Percentiles rank a stretch among this genome's conserved stretches.
Conservation (phyloP, 192 early-diverging fungal genomes). For the Backusella westeae region DNA sequence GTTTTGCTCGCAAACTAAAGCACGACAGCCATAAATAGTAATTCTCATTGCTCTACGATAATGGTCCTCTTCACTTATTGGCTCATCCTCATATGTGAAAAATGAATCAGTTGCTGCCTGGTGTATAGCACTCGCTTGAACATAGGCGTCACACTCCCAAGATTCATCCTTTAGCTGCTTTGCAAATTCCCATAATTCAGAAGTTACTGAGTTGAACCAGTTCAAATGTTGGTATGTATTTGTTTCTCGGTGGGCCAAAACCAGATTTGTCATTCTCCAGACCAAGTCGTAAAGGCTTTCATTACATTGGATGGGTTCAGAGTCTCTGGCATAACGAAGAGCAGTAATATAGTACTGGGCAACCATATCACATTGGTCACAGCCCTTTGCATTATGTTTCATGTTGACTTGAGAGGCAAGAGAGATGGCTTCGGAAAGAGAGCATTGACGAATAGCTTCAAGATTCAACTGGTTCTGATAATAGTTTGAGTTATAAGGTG, state of each 20-base stretch:
- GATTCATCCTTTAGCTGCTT: slow-evolving; percentile 15
- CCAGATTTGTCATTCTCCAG: background rate
- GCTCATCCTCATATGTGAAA: background rate
- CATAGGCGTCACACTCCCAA: background rate
- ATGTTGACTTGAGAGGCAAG: slow-evolving; percentile 5
- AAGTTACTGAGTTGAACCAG: slow-evolving; percentile 1
- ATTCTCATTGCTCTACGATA: slow-evolving; percentile 10
- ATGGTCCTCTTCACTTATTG: background rate
- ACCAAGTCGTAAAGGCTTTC: slow-evolving; percentile 1
- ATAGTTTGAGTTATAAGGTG: background rate
- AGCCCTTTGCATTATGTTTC: background rate
- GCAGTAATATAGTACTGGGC: background rate
- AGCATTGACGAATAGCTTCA: background rate
- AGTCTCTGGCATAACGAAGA: background rate
- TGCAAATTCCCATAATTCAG: slow-evolving; percentile 17
- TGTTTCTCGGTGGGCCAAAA: slow-evolving; percentile 10
- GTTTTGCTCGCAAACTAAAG: background rate
- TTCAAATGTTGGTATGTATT: background rate
- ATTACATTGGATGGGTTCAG: slow-evolving; percentile 2
- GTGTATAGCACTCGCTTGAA: background rate
- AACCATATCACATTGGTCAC: slow-evolving; percentile 2
- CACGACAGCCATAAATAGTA: slow-evolving; percentile 11
- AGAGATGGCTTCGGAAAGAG: background rate
- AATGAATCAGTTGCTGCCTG: background rate
- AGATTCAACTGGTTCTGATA: background rate